Percentiles rank a stretch among this genome's conserved stretches.
Conservation (phyloP, 2,329 filamentous ascomycete species). For the Penicillium paneum region DNA sequence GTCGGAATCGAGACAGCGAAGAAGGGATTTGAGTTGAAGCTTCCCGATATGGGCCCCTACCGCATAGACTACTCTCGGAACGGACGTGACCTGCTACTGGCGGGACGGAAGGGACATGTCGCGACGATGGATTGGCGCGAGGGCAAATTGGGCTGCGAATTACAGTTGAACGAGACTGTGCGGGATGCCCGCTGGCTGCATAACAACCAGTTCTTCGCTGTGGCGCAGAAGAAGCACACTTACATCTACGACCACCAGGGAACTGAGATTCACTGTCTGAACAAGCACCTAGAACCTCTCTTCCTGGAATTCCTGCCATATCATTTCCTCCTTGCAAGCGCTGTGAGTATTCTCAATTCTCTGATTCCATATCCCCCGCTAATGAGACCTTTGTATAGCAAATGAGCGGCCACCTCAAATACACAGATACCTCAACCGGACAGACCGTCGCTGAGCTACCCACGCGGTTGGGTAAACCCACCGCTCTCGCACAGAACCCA, state of each 20-base stretch:
- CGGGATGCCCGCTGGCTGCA: constrained; percentile 89
- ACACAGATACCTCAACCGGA: constrained; percentile 92
- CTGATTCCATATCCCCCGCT: background rate
- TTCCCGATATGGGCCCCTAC: constrained; percentile 83
- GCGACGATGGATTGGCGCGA: constrained; percentile 96
- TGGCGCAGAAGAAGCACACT: constrained; percentile 92
- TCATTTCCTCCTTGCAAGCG: constrained; percentile 86
- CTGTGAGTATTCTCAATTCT: constrained; percentile 53
- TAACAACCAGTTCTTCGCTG: constrained; percentile 89
- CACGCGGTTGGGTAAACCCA: constrained; percentile 79
- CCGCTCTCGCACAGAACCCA: constrained; percentile 80
- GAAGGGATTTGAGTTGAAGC: constrained; percentile 85
- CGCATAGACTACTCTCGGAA: constrained; percentile 85
- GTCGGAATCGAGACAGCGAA: constrained; percentile 81
- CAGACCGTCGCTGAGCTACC: constrained; percentile 81
- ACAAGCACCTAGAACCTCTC: constrained; percentile 84
- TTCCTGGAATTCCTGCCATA: constrained; percentile 96
- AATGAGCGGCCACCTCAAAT: constrained; percentile 80
- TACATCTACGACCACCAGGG: constrained; percentile 94
- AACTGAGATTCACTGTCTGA: constrained; percentile 86
- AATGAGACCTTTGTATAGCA: constrained; percentile 48
- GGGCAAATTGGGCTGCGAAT: constrained; percentile 84
- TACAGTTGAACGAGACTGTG: constrained; percentile 87
- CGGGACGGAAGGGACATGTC: constrained; percentile 88
- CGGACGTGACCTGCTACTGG: constrained; percentile 78